Percentiles rank a stretch among this genome's conserved stretches.
These are phyloP conservation scores for Ulmus americana DNA, from an alignment of 331 rosid species.

Conservation along the genomic window DNA sequence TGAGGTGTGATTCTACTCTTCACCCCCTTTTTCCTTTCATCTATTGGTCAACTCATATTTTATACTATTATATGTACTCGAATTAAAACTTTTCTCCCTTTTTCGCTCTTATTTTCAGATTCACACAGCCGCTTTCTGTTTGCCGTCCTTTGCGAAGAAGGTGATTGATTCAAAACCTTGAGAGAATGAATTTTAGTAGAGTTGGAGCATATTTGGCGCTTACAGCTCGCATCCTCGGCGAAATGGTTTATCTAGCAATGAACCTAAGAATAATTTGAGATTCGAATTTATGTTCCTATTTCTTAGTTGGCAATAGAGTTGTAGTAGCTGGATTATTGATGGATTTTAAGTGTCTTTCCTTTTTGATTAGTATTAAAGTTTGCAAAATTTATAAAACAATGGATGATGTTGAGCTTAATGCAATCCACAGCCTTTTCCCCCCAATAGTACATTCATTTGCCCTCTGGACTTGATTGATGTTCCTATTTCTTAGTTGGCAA, in stretches of 20 bases:
- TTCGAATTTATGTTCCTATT: conserved; percentile 32
- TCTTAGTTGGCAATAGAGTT: conserved; percentile 37
- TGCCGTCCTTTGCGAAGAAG: conserved; percentile 93
- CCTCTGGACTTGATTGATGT: conserved; percentile 3
- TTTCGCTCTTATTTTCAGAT: conserved; percentile 31
- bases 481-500: conserved; percentile 32
- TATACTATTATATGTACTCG: neutral
- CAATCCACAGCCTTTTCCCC: conserved; percentile 5
- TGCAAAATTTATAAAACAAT: neutral
- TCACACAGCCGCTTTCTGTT: conserved; percentile 90
- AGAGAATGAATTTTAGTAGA: conserved; percentile 25
- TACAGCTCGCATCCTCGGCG: conserved; percentile 12
- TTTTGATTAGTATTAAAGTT: conserved; percentile 3
- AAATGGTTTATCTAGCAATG: conserved; percentile 31
- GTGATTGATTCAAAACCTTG: conserved; percentile 52
- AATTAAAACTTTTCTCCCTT: neutral
- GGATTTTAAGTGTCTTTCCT: conserved; percentile 13
- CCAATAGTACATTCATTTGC: neutral
- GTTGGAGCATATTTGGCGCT: conserved; percentile 14
- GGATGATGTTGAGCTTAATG: neutral
- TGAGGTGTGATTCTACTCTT: conserved; percentile 49
- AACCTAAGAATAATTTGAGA: conserved; percentile 39
- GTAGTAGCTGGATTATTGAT: conserved; percentile 28
- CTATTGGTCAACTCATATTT: neutral
- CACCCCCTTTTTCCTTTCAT: neutral